Evolutionary conservation across 192 early-diverging fungal genomes (phyloP), one percentile per base, ranked within the genome.

Genomic region (Chytriomyces confervae): DNA sequence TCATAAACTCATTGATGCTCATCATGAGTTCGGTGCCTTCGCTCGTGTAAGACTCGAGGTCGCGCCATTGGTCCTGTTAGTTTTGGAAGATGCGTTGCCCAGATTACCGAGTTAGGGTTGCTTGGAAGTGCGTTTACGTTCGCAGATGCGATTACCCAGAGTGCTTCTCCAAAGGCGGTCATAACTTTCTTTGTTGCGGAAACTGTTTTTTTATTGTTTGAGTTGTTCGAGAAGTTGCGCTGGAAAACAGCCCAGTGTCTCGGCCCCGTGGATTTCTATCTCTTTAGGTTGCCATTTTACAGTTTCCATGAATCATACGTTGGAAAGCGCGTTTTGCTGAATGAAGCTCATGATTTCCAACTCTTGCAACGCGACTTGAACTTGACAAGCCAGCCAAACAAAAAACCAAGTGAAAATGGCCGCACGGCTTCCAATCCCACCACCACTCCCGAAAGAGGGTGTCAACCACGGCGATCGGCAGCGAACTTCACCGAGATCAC

Each of bases 1-100:
- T 81, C 66, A 86, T 79, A 69, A 86, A 86, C 60, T 86, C 82
- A 72, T 81, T 82, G 61, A 84, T 77, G 50, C 50, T 47, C 50
- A 82, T 76, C 62, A 83, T 77, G 48, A 76, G 80, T 7, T 80
- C 51, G 7, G 76, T 72, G 2, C 79, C 79, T 24, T 76, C 51
- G 23, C 50, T 24, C 45, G 79, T 69, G 66, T 85, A 85, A 11
- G 45, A 24, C 65, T 85, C 84, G 61, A 85, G 66, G 7, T 70
- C 49, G 18, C 76, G 67, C 79, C 76, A 81, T 82, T 85, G 84
- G 64, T 85, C 84, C 84, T 85, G 62, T n/a, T 43, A 20, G 27
- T 4, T 60, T n/a, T n/a, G 20, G 57, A 60, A 60, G 13, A 23
- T 53, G 18, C n/a, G 18, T 50, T 44, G 11, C 50, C 50, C 16